Evolutionary conservation across 768 basidiomycete genomes (phyloP).

Genomic region (Leccinum broughii): DNA sequence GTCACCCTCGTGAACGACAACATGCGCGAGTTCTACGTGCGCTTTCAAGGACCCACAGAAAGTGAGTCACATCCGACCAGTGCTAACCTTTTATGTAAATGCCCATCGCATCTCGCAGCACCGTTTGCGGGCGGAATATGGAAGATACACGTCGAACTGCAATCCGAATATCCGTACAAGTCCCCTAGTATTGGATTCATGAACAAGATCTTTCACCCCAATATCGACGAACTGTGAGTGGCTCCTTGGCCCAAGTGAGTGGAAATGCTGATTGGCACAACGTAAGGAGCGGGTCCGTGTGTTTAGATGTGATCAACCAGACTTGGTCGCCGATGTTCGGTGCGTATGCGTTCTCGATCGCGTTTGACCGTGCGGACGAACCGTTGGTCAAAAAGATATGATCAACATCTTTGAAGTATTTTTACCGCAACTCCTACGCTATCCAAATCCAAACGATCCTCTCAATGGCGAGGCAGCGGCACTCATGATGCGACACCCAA

Average conservation of each 20-base stretch:
- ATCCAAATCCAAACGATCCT: conserved; percentile 98
- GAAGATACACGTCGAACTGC: conserved; percentile 99
- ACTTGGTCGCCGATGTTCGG: conserved; percentile 99
- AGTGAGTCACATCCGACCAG: conserved; percentile 54
- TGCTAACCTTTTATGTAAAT: conserved; percentile 1
- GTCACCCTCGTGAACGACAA: conserved; percentile 96
- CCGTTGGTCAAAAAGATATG: conserved; percentile 66
- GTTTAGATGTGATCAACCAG: conserved; percentile 98
- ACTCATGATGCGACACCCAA: conserved; percentile 94
- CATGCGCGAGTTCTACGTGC: conserved; percentile 99
- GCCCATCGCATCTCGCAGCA: conserved; percentile 47
- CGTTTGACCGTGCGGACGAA: conserved; percentile 4
- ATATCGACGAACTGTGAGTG: conserved; percentile 95
- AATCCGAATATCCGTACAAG: conserved; percentile 98
- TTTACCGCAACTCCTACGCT: conserved; percentile 93
- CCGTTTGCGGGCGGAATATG: conserved; percentile 97
- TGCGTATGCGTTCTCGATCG: conserved; percentile 42
- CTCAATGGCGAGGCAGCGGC: conserved; percentile 98
- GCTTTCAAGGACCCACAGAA: conserved; percentile 91
- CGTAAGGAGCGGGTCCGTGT: conserved; percentile 91
- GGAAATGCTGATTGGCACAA: neutral
- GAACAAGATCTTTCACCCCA: conserved; percentile 99
- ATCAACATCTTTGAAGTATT: conserved; percentile 99
- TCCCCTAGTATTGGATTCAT: conserved; percentile 99
- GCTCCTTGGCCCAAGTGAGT: neutral